These are phyloP conservation scores for Brassica balearica DNA, from an alignment of 441 rosid species.

Conservation along the genomic window DNA sequence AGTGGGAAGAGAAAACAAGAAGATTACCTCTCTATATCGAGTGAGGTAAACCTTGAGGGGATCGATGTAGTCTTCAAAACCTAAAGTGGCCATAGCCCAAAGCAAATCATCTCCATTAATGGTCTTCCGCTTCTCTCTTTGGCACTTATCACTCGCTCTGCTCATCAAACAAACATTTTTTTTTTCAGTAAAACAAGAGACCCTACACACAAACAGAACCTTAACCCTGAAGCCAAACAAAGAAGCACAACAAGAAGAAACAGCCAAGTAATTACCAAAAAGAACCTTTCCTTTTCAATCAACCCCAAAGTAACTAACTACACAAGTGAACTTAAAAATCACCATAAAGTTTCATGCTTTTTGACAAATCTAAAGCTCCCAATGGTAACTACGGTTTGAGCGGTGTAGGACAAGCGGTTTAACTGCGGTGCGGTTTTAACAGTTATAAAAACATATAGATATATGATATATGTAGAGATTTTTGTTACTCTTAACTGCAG, in stretches of 20 bases:
- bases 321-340: constrained; percentile 8
- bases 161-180: constrained; percentile 26
- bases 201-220: not conserved
- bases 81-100: constrained; percentile 98
- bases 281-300: not conserved
- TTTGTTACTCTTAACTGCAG: no score
- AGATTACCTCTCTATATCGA: constrained; percentile 84
- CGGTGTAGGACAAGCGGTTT: no score
- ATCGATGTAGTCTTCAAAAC: constrained; percentile 96
- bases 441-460: no score
- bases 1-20: not conserved
- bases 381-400: not conserved
- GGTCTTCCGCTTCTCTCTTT: constrained; percentile 97
- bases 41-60: constrained; percentile 83
- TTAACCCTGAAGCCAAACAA: not conserved
- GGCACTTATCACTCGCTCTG: constrained; percentile 99
- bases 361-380: not conserved
- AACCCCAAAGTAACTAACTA: not conserved
- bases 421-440: no score
- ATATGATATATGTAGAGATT: no score
- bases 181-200: not conserved
- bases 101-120: constrained; percentile 96
- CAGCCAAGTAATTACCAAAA: not conserved
- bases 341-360: constrained; percentile 14
- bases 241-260: not conserved